Percentiles rank a stretch among this genome's conserved stretches.
These are phyloP conservation scores for Arthrobotrys sphaeroides DNA, from an alignment of 2,329 filamentous ascomycete genomes.

Conservation along the genomic window DNA sequence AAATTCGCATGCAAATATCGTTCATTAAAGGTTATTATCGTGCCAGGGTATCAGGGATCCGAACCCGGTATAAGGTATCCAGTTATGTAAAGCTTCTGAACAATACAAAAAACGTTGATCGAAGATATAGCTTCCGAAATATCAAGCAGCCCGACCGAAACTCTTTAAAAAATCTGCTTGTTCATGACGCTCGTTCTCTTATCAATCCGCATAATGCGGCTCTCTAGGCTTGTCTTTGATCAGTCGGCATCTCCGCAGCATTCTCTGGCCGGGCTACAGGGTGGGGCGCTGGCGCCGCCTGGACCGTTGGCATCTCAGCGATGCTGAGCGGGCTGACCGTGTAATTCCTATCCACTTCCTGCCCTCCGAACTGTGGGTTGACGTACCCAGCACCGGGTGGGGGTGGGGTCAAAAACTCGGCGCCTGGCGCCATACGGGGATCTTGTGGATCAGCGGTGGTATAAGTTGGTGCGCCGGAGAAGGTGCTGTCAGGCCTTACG, in stretches of 20 bases:
- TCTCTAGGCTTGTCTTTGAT: neutral
- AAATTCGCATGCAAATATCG: too few species aligned
- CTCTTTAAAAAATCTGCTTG: too few species aligned
- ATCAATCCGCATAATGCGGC: too few species aligned
- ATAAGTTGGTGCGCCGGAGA: neutral
- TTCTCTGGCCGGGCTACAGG: too few species aligned
- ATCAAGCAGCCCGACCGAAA: too few species aligned
- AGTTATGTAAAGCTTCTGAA: too few species aligned
- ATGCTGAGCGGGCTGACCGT: slow-evolving; percentile 46
- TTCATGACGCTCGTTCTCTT: too few species aligned
- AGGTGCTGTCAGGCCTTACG: slow-evolving; percentile 17
- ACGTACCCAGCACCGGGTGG: slow-evolving; percentile 34
- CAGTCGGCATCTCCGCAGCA: slow-evolving; percentile 28
- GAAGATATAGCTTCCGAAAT: too few species aligned
- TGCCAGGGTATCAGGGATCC: too few species aligned
- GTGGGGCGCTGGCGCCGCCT: neutral
- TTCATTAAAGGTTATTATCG: too few species aligned
- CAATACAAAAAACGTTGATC: too few species aligned
- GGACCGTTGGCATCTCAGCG: slow-evolving; percentile 12
- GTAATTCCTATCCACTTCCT: slow-evolving; percentile 35
- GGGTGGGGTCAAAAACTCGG: slow-evolving; percentile 33
- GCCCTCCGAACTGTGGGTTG: slow-evolving; percentile 38
- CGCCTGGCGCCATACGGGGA: slow-evolving; percentile 12
- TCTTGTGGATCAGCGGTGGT: neutral
- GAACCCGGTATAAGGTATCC: too few species aligned